Evolutionary conservation across 345 rosid species (phyloP).

Genomic region (Streptanthus diversifolius): DNA sequence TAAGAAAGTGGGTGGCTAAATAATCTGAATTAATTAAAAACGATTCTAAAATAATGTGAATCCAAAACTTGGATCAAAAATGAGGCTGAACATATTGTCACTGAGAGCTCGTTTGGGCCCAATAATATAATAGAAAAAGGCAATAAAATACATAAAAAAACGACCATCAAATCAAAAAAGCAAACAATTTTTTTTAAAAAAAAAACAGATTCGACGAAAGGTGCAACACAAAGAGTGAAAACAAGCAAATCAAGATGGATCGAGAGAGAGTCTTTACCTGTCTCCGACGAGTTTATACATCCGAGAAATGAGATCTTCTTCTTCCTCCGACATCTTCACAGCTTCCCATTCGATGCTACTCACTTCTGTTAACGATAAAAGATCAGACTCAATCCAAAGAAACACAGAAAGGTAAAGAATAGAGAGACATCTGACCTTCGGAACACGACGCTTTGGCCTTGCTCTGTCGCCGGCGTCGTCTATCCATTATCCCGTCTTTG

Average conservation of each 20-base stretch:
- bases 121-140: background rate
- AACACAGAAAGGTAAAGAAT: background rate
- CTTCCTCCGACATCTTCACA: constrained; percentile 87
- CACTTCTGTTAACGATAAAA: constrained; percentile 51
- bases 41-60: background rate
- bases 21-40: background rate
- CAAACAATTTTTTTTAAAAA: background rate
- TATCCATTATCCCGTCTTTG: constrained; percentile 49
- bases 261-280: constrained; percentile 40
- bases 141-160: background rate
- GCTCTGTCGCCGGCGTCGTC: constrained; percentile 60
- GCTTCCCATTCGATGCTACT: constrained; percentile 93
- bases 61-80: background rate
- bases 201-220: background rate
- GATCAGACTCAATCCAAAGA: background rate
- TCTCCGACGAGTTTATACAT: constrained; percentile 92
- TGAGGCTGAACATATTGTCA: background rate
- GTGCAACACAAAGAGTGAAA: background rate
- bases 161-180: background rate
- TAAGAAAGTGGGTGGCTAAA: background rate
- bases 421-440: constrained; percentile 55
- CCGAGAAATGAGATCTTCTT: constrained; percentile 85
- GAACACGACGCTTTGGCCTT: constrained; percentile 49
- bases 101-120: background rate
- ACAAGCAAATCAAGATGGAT: background rate